These are phyloP conservation scores for Lepidium aucheri DNA, from an alignment of 345 rosid genomes.

Conservation along the genomic window DNA sequence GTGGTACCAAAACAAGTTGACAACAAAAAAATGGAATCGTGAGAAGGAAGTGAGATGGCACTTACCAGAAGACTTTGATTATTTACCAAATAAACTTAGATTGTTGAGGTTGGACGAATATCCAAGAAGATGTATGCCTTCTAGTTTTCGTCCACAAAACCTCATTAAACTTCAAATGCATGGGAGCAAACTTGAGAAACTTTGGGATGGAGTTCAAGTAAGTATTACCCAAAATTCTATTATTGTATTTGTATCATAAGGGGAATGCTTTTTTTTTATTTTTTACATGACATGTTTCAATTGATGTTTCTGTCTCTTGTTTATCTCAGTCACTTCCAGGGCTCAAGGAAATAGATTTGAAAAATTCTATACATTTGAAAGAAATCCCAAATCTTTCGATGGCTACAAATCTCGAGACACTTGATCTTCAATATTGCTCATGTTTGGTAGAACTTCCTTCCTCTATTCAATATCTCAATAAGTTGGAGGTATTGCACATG, in stretches of 20 bases:
- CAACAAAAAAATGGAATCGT: no score
- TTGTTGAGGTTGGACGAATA: background rate
- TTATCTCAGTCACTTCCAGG: background rate
- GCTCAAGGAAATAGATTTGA: conserved; percentile 1
- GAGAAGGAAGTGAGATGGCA: background rate
- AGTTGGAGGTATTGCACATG: background rate
- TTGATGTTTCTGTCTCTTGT: background rate
- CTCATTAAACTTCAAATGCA: background rate
- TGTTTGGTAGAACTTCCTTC: background rate
- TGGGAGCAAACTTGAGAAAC: background rate
- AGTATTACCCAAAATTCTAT: no score
- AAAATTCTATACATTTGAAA: background rate
- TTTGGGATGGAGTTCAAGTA: background rate
- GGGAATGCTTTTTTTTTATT: background rate
- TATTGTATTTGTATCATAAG: no score
- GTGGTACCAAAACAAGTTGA: no score
- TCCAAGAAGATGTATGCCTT: background rate
- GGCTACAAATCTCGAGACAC: no score
- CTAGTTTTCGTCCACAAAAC: background rate
- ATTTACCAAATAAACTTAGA: background rate
- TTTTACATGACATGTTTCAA: background rate
- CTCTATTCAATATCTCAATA: background rate
- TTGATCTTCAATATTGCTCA: background rate
- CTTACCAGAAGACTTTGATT: background rate
- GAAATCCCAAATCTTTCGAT: conserved; percentile 3